Conservation (phyloP, 805 yeast species). For the Metschnikowia anglica region DNA sequence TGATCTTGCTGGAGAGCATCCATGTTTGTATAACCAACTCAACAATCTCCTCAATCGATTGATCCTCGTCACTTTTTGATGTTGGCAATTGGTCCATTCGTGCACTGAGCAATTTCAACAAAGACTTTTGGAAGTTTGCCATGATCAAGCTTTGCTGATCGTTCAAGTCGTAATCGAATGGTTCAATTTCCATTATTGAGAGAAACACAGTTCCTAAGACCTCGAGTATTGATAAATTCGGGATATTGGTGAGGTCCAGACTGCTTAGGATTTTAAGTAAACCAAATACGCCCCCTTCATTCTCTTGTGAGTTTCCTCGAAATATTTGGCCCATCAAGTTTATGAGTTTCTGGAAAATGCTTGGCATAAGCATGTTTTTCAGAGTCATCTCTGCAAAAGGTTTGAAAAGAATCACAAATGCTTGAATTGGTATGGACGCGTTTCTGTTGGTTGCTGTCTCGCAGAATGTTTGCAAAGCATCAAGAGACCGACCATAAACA, state of each 20-base stretch:
- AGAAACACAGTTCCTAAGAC: conserved; percentile 14
- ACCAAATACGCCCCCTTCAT: conserved; percentile 9
- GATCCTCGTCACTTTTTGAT: conserved; percentile 25
- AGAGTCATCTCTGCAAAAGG: conserved; percentile 3
- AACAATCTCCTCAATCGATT: conserved; percentile 21
- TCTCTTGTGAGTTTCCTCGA: conserved; percentile 5
- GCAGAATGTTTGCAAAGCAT: conserved; percentile 22
- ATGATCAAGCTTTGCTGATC: conserved; percentile 18
- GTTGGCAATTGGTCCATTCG: conserved; percentile 40
- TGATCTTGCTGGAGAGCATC: conserved; percentile 24
- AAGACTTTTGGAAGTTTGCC: conserved; percentile 16
- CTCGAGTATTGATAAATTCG: conserved; percentile 8
- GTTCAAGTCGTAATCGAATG: conserved; percentile 14
- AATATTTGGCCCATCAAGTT: conserved; percentile 10
- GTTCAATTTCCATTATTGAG: conserved; percentile 10
- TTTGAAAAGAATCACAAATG: conserved; percentile 21
- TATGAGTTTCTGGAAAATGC: conserved; percentile 7
- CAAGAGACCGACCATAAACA: conserved; percentile 24
- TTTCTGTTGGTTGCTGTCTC: conserved; percentile 19
- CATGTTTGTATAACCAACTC: conserved; percentile 33
- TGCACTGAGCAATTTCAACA: conserved; percentile 21
- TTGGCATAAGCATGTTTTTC: conserved; percentile 3
- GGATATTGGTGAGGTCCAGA: conserved; percentile 6
- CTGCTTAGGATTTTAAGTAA: conserved; percentile 9
- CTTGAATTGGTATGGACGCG: conserved; percentile 22